Base-by-base conservation (phyloP, 2,329 filamentous ascomycete genomes). In the Epichloe brachyelytri region DNA sequence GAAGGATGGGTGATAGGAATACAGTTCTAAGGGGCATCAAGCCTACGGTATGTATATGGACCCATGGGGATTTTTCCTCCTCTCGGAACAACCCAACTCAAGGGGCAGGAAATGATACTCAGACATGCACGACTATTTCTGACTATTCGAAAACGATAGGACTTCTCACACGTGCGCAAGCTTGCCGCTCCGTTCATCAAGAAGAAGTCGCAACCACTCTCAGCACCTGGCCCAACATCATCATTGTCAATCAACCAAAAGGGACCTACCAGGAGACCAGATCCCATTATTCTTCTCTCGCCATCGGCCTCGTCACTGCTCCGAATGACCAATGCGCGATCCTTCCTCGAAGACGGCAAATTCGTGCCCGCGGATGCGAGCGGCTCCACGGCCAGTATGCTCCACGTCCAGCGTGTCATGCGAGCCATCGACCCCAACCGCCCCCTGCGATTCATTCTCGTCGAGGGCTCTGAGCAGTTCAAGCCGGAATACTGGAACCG, bases 401-500 rank as follows among this genome's bases (percentile, higher is more conserved):
- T 97, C 52, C 86, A 95, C 64, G 83, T 96, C 56, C 83, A 82
- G 54, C 89, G 93, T 43, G 70, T 78, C 17, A 78, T 97, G 58
- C 86, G 85, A 51, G 72, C 75, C 40, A 77, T 93, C 57, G 82
- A 88, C 62, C 73, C 84, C 3, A 71, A 74, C 49, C 82, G 85
- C 15, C 84, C 88, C 1, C 81, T 93, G 62, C 87, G 90, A 45
- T 98, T 98, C 73, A 94, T 97, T 63, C 82, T 98, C 39, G 91
- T 97, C 50, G 93, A 98, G 66, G 85, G 84, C 17, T 86, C 90
- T 0, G 85, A 94, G 63, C 86, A 93, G 66, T 98, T 98, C 78
- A 95, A 95, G 67, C 93, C 93, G 0, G 90, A 97, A 64, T 96
- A 97, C 73, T 98, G 93, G 93, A 84, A 84, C 61, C 83, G 90